A percentile compares a stretch with the other conserved stretches of the same genome.
Conservation (phyloP, 306 rosid species). For the Malus domestica region DNA sequence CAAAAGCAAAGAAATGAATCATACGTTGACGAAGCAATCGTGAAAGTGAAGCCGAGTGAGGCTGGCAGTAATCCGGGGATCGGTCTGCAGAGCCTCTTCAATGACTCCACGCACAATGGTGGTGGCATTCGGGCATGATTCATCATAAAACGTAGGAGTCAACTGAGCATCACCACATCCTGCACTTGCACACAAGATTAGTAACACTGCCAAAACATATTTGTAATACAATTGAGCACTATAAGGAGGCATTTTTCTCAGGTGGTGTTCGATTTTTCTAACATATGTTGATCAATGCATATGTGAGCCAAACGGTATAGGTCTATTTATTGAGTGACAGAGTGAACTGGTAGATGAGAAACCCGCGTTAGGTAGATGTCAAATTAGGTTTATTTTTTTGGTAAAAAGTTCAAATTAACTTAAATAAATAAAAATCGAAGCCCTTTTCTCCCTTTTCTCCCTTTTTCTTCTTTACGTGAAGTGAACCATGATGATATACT, state of each 20-base stretch:
- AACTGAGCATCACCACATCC: conserved; percentile 2
- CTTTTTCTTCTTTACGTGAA: too few species aligned
- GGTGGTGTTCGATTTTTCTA: too few species aligned
- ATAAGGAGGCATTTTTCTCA: neutral
- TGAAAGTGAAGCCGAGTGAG: conserved; percentile 53
- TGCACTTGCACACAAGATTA: neutral
- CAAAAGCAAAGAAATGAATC: neutral
- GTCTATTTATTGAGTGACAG: too few species aligned
- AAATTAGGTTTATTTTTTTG: too few species aligned
- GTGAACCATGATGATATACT: too few species aligned
- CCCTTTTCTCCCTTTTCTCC: accelerated
- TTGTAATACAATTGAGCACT: neutral
- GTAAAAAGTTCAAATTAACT: too few species aligned
- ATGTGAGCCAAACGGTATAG: too few species aligned
- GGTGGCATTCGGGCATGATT: conserved; percentile 19
- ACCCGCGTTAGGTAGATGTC: too few species aligned
- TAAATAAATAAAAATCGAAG: too few species aligned
- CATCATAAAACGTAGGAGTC: conserved; percentile 10
- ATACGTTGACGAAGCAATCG: conserved; percentile 52
- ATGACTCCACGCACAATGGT: conserved; percentile 8
- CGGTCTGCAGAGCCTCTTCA: neutral
- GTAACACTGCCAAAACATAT: too few species aligned
- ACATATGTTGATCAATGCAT: too few species aligned
- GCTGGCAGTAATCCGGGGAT: conserved; percentile 37
- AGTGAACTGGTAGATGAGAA: too few species aligned